A percentile compares a stretch with the other conserved stretches of the same genome.
Evolutionary conservation across 1,284 basidiomycete genomes (phyloP).

Genomic region (Cryptococcus floricola): DNA sequence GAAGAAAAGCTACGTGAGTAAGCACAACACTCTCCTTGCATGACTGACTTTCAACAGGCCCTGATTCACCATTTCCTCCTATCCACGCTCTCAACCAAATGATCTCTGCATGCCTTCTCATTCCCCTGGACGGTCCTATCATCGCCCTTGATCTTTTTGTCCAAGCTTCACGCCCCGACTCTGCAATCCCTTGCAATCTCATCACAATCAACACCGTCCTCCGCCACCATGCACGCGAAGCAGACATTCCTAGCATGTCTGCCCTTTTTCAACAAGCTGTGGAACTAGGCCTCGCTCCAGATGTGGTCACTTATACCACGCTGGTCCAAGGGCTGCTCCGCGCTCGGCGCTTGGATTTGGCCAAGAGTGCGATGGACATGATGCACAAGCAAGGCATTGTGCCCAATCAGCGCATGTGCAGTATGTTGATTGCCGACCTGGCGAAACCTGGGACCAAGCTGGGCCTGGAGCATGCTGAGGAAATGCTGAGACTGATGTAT

Average conservation of each 20-base stretch:
- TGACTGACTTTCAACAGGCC: background rate
- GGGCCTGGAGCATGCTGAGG: slow-evolving; percentile 61
- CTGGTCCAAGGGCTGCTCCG: slow-evolving; percentile 69
- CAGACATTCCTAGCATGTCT: slow-evolving; percentile 61
- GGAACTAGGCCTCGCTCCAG: slow-evolving; percentile 57
- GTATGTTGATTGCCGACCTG: slow-evolving; percentile 67
- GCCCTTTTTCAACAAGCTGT: slow-evolving; percentile 58
- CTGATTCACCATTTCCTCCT: slow-evolving; percentile 32
- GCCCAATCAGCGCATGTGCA: slow-evolving; percentile 68
- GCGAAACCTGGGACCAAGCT: slow-evolving; percentile 57
- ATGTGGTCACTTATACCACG: slow-evolving; percentile 75
- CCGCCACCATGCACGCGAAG: slow-evolving; percentile 59
- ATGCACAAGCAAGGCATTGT: slow-evolving; percentile 70
- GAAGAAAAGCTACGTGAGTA: slow-evolving; percentile 19
- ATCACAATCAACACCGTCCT: slow-evolving; percentile 75
- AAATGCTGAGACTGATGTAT: slow-evolving; percentile 68
- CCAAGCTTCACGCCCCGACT: slow-evolving; percentile 28
- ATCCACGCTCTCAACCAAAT: slow-evolving; percentile 40
- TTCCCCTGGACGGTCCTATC: slow-evolving; percentile 24
- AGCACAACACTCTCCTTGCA: background rate
- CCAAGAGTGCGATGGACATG: slow-evolving; percentile 59
- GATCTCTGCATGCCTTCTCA: slow-evolving; percentile 35
- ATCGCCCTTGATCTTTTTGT: slow-evolving; percentile 37
- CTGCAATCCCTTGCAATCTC: slow-evolving; percentile 57
- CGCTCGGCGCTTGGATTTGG: slow-evolving; percentile 63